Evolutionary conservation across 257 asterid species (phyloP), one percentile per base, ranked within the genome.

Genomic region (Solanum lycopersicoides): DNA sequence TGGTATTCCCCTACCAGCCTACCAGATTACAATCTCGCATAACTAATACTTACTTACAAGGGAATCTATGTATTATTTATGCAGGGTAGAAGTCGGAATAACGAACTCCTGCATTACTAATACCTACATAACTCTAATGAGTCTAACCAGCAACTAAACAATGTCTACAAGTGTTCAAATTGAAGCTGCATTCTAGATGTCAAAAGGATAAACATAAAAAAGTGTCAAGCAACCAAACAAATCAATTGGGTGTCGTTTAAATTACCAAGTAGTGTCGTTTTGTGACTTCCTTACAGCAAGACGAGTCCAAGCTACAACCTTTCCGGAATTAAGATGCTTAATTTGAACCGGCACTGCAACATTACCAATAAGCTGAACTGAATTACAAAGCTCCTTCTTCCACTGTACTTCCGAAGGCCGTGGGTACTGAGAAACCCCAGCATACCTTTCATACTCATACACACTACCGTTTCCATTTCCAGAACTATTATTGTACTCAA

Each of bases 221-320:
- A 16, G 50, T 2, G 25, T 23, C n/a, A 85, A 65, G 45, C 5
- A 6, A 32, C 12, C n/a, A 28, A 47, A 47, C 16, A 12, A 39
- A 72, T 35, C 83, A 56, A 28, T 4, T 20, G 20, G 63, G 44
- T 42, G 28, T 3, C 2, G 35, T 65, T 53, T 20, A 34, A 44
- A 12, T 66, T 91, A 95, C 99, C 98, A 95, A 87, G 77, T 12
- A 3, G 98, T 95, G 30, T 96, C 98, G 20, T 90, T 95, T 85
- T 91, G 98, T 25, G 98, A 93, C 89, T 94, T 95, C 95, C 93
- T 96, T 8, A 96, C 98, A 75, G 98, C 97, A 25, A 95, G 94
- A 59, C 98, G 96, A 21, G 98, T 89, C 98, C 96, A 95, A 35
- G 95, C 98, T 7, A 96, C 82, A 18, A 89, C 89, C 90, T 96